These are phyloP conservation scores for Thermothielavioides terrestris DNA, from an alignment of 495 filamentous ascomycete species.

Conservation along the genomic window DNA sequence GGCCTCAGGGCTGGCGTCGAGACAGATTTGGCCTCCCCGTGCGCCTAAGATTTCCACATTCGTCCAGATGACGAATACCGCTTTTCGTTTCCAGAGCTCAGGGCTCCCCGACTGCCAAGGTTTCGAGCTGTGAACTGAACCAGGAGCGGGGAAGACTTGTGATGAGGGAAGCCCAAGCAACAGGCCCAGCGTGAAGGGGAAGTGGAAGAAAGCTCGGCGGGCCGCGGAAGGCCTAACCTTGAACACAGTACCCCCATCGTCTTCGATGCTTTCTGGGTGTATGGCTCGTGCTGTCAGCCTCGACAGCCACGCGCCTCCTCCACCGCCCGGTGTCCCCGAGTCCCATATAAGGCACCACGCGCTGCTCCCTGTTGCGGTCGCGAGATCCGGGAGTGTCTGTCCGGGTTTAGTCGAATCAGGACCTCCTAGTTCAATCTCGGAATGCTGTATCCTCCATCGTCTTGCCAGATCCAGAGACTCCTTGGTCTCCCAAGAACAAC, in stretches of 20 bases:
- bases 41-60: slow-evolving; percentile 6
- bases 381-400: no score
- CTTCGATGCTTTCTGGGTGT: background rate
- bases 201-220: background rate
- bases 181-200: background rate
- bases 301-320: no score
- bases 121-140: slow-evolving; percentile 1
- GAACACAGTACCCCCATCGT: background rate
- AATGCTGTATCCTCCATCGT: no score
- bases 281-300: background rate
- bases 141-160: background rate
- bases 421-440: no score
- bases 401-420: no score
- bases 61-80: background rate
- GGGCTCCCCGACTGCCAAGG: slow-evolving; percentile 1
- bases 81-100: background rate
- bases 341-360: no score
- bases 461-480: no score
- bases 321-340: no score
- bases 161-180: background rate
- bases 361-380: no score
- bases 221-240: background rate
- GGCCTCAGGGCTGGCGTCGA: background rate
- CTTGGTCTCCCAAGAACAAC: no score
- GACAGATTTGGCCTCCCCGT: background rate